Percentiles rank a stretch among this genome's conserved stretches.
These are phyloP conservation scores for carrot (Daucus carota) DNA, from an alignment of 129 eudicot genomes.

Conservation along the genomic window DH1_v3.0 NC_030385.2:34114501-34115000, in stretches of 20 bases:
- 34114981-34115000: background rate
- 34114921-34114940: background rate
- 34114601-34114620: background rate
- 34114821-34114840: background rate
- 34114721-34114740: background rate
- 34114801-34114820: background rate
- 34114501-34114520: background rate
- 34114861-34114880: background rate
- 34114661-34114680: background rate
- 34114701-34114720: background rate
- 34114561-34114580: background rate
- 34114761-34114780: background rate
- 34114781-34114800: background rate
- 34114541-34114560: background rate
- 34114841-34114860: background rate
- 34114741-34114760: background rate
- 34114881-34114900: background rate
- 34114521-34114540: background rate
- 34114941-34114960: background rate
- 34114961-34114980: background rate
- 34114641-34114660: background rate
- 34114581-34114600: background rate
- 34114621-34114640: background rate
- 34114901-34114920: background rate
- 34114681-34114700: no score